Evolutionary conservation across 257 asterid genomes (phyloP), one percentile per base, ranked within the genome.

Genomic region (Craterostigma plantagineum): DNA sequence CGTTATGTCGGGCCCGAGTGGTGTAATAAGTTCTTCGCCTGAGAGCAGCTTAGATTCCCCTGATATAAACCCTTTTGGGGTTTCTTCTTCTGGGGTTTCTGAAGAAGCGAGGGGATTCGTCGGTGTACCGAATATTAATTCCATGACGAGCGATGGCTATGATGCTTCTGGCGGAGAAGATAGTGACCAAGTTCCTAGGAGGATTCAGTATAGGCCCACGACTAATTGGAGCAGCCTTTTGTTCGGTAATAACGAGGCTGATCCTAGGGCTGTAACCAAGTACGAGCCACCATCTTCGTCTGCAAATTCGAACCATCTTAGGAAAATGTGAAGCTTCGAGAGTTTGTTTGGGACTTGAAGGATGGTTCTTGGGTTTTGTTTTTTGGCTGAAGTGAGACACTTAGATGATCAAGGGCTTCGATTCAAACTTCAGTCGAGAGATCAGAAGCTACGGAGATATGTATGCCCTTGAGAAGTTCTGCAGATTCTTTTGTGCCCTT

Each of bases 161-260:
- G 98, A 90, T 47, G 98, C 98, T 40, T 90, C 98, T 0, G 98
- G 95, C 8, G 98, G 98, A 2, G 98, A 90, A 63, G 98, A 90
- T 53, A 90, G 98, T 8, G 98, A 90, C 50, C 66, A 76, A 18
- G 79, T 79, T 7, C 87, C 99, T 13, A 60, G 67, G 0, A 67
- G 98, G 35, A 51, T 67, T 37, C 55, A 61, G 16, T 67, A 66
- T 8, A 64, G 76, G 56, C 56, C 94, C 8, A 6, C 6, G 30
- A 66, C 62, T 45, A 65, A 79, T 54, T 82, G 98, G 98, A 70
- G 72, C 38, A 68, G 59, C 61, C 71, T 69, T 18, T 75, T 82
- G 39, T 79, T 87, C 34, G 92, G 92, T 4, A 50, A 93, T 9
- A n/a, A n/a, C n/a, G 95, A 76, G 16, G 63, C 69, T 2, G 73